Base-by-base conservation (phyloP, 225 moss, liverwort and hornwort genomes). In the Lunularia cruciata region DNA sequence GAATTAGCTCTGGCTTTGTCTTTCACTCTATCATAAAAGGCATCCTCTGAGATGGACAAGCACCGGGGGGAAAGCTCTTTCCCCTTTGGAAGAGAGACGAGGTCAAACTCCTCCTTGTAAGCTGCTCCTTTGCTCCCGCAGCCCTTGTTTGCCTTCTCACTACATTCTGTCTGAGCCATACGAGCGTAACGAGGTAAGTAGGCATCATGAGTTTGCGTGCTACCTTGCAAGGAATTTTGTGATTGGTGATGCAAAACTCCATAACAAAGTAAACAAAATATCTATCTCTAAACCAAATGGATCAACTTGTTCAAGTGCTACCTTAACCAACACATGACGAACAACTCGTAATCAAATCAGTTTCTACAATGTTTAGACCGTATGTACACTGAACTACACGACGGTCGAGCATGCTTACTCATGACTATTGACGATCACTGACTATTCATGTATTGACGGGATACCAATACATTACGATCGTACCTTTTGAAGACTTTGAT, bases 91-190 rank as follows among this genome's bases (percentile, higher is more conserved):
- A 57, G 23, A 60, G 68, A 49, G 7, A 69, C 25, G 39, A 73
- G 40, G 60, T 53, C 52, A 20, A 73, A 27, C 6, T 76, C 81
- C 30, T 81, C 81, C 16, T 60, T 60, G 40, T 55, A 36, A 19
- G 57, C 42, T 46, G 57, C 26, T n/a, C 46, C 67, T 60, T 59
- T 59, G 14, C 37, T 2, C 28, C 4, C 33, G 43, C 39, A 49
- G 38, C 3, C 48, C 14, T 42, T 40, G 48, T 57, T 78, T 51
- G 20, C 47, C 49, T 69, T 71, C 65, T 69, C 65, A 66, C 53
- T 53, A 70, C 79, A 33, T 70, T 36, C 67, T 61, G 60, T 47
- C 75, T 75, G 75, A 62, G 61, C 61, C 66, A 42, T 42, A 71
- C 10, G 58, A 79, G 66, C 6, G 51, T 47, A 45, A 36, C 40